A percentile compares a stretch with the other conserved stretches of the same genome.
Evolutionary conservation across 2,329 filamentous ascomycete genomes (phyloP).

Genomic region (Ophiostoma tasmaniense): DNA sequence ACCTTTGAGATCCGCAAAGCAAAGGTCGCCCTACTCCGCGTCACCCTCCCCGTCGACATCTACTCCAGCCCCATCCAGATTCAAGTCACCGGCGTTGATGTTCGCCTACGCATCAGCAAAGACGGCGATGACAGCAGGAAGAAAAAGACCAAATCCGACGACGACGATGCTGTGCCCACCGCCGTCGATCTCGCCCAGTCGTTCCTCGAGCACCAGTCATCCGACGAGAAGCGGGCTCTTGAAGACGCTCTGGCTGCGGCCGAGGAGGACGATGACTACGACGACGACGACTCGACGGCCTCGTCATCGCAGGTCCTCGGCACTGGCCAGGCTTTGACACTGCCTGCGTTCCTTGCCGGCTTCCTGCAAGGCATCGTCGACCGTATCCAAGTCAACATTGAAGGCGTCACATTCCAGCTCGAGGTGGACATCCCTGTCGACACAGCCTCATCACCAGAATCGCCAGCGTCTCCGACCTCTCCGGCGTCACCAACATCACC

Average conservation of each 20-base stretch:
- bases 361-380: constrained; percentile 69
- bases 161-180: constrained; percentile 48
- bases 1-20: constrained; percentile 65
- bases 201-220: constrained; percentile 64
- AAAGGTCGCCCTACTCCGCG: constrained; percentile 63
- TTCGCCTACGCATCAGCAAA: constrained; percentile 48
- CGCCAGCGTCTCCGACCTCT: constrained; percentile 1
- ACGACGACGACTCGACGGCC: constrained; percentile 40
- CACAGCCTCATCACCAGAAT: neutral
- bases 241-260: constrained; percentile 60
- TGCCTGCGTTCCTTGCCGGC: constrained; percentile 61
- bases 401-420: constrained; percentile 56
- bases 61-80: constrained; percentile 75
- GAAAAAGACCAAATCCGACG: constrained; percentile 20
- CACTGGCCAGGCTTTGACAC: constrained; percentile 60
- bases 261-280: constrained; percentile 12
- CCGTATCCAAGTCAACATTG: constrained; percentile 58
- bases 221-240: constrained; percentile 55
- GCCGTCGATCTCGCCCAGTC: constrained; percentile 67
- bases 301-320: constrained; percentile 36
- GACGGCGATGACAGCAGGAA: neutral
- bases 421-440: constrained; percentile 52
- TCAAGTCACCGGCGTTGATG: constrained; percentile 72
- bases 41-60: constrained; percentile 82
- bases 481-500: neutral